Percentiles rank a stretch among this genome's conserved stretches.
These are phyloP conservation scores for Ramicandelaber brevisporus DNA, from an alignment of 192 early-diverging fungal species.

Conservation along the genomic window DNA sequence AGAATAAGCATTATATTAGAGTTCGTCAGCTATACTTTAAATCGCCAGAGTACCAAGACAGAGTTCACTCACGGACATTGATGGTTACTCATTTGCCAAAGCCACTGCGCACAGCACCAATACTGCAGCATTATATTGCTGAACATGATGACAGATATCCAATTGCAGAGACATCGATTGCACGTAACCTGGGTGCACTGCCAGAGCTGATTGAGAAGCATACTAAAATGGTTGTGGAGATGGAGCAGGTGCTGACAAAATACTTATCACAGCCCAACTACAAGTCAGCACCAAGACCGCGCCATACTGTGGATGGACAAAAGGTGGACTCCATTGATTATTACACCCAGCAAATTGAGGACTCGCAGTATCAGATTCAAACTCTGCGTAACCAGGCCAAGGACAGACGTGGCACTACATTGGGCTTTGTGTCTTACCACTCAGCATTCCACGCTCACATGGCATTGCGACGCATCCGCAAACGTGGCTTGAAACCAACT, in stretches of 20 bases:
- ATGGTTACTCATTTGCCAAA: conserved; percentile 33
- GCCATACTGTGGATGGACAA: conserved; percentile 12
- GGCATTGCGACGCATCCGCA: conserved; percentile 9
- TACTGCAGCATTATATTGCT: conserved; percentile 19
- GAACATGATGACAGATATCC: conserved; percentile 12
- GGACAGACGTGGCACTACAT: conserved; percentile 27
- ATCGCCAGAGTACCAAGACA: conserved; percentile 26
- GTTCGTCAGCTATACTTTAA: conserved; percentile 27
- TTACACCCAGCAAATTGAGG: conserved; percentile 32
- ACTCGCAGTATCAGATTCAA: conserved; percentile 23
- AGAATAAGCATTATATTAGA: conserved; percentile 21
- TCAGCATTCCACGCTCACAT: conserved; percentile 19
- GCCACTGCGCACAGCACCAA: conserved; percentile 24
- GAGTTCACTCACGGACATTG: conserved; percentile 37
- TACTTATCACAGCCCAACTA: conserved; percentile 14
- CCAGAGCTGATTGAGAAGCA: conserved; percentile 38
- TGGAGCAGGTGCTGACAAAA: conserved; percentile 33
- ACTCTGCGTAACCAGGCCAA: conserved; percentile 14
- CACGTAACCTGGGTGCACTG: conserved; percentile 31
- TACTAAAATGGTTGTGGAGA: conserved; percentile 24
- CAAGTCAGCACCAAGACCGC: conserved; percentile 10
- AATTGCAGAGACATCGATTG: conserved; percentile 30
- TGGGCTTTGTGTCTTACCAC: conserved; percentile 40
- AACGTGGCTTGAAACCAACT: too few species aligned
- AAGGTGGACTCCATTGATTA: conserved; percentile 45